These are phyloP conservation scores for Vararia minispora DNA, from an alignment of 768 basidiomycete species.

Conservation along the genomic window DNA sequence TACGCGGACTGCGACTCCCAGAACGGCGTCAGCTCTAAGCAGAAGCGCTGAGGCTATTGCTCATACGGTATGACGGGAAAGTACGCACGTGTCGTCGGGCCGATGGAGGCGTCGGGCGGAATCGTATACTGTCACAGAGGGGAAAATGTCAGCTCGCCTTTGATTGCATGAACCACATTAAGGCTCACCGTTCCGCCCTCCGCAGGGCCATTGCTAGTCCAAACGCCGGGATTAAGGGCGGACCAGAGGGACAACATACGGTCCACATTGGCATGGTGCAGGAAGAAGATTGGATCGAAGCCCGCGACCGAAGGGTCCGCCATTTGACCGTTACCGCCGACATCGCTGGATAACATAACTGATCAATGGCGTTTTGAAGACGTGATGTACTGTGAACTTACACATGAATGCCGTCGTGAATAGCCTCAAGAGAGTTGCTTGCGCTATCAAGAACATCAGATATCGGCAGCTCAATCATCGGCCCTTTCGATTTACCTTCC, in stretches of 20 bases:
- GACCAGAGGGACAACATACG: conserved; percentile 41
- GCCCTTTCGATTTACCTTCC: no score
- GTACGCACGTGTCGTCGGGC: conserved; percentile 5
- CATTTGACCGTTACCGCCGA: conserved; percentile 36
- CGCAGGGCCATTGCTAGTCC: conserved; percentile 21
- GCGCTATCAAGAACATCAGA: no score
- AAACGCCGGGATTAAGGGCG: conserved; percentile 31
- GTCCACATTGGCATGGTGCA: conserved; percentile 45
- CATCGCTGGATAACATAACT: conserved; percentile 9
- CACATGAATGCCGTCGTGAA: conserved; percentile 36
- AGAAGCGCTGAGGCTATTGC: neutral
- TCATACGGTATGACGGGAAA: neutral
- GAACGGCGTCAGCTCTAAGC: conserved; percentile 35
- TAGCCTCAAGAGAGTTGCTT: conserved; percentile 37
- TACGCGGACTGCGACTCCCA: conserved; percentile 26
- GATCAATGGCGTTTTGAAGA: conserved; percentile 18
- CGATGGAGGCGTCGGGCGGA: neutral
- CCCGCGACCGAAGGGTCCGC: conserved; percentile 25
- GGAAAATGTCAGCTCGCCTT: no score
- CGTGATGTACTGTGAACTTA: no score
- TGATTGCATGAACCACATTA: no score
- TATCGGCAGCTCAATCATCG: no score
- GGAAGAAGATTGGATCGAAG: conserved; percentile 43
- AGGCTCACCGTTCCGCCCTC: conserved; percentile 10
- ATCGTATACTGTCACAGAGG: no score